Percentiles rank a stretch among this genome's conserved stretches.
Evolutionary conservation across 345 rosid genomes (phyloP).

Genomic region (Syzygium aromaticum): DNA sequence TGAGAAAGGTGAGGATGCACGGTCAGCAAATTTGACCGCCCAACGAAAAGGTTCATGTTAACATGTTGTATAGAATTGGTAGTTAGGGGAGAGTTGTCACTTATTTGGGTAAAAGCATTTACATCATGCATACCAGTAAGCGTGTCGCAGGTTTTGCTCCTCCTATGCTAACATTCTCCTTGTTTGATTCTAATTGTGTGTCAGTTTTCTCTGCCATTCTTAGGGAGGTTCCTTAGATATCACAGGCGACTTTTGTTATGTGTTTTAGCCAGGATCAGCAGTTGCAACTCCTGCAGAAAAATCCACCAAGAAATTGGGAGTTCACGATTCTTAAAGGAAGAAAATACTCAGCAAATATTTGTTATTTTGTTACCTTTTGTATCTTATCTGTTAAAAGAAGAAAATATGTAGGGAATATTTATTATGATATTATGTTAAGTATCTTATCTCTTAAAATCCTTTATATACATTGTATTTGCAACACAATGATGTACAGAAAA

Average conservation of each 20-base stretch:
- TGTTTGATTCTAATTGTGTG: neutral
- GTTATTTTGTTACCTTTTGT: too few species aligned
- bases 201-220: neutral
- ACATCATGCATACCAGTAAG: neutral
- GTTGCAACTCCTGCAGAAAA: neutral
- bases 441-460: too few species aligned
- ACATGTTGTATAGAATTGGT: neutral
- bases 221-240: neutral
- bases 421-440: too few species aligned
- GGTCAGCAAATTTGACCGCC: neutral
- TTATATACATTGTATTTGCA: too few species aligned
- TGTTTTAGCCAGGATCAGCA: neutral
- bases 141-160: neutral
- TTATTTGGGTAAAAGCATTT: neutral
- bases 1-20: neutral
- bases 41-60: neutral
- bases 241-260: neutral
- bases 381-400: too few species aligned
- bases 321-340: too few species aligned
- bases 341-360: too few species aligned
- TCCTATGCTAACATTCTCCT: neutral
- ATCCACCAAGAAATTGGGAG: neutral
- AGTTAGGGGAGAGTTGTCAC: neutral
- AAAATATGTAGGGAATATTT: too few species aligned
- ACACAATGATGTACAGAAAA: too few species aligned